Evolutionary conservation across 805 yeast genomes (phyloP).

Genomic region (Torulaspora gathmanii): DNA sequence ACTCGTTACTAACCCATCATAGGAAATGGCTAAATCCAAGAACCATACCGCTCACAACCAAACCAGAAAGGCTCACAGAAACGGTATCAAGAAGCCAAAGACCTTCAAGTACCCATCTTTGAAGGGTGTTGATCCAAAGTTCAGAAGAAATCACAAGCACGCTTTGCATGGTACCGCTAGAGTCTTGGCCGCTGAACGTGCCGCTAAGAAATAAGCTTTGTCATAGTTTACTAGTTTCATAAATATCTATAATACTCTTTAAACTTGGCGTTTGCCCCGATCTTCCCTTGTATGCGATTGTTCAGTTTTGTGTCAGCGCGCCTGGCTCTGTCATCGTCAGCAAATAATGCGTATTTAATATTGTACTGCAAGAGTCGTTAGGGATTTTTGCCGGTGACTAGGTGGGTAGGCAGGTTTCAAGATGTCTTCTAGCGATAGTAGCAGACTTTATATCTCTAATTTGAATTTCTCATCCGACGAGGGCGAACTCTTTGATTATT

Average conservation of each 20-base stretch:
- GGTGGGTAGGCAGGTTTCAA: not conserved
- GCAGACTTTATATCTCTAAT: conserved; percentile 51
- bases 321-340: not conserved
- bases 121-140: conserved; percentile 99
- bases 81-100: conserved; percentile 99
- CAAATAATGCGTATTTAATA: not conserved
- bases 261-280: conserved; percentile 4
- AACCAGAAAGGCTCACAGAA: conserved; percentile 99
- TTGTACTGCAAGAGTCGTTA: too few species aligned
- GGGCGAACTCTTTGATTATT: conserved; percentile 44
- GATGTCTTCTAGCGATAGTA: conserved; percentile 10
- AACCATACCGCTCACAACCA: conserved; percentile 99
- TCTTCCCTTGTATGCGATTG: not conserved
- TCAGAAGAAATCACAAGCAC: conserved; percentile 98
- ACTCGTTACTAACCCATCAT: not conserved
- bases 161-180: conserved; percentile 97
- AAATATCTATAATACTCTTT: conserved; percentile 1
- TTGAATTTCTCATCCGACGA: conserved; percentile 51
- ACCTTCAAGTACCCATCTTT: conserved; percentile 96
- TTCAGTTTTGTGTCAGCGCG: conserved; percentile 2
- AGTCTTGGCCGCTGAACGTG: conserved; percentile 81
- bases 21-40: conserved; percentile 95
- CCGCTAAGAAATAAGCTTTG: conserved; percentile 39
- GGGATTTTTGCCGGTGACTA: too few species aligned
- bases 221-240: not conserved